Conservation (phyloP, 352 stramenopile species). For the Globisporangium paroecandrum region DNA sequence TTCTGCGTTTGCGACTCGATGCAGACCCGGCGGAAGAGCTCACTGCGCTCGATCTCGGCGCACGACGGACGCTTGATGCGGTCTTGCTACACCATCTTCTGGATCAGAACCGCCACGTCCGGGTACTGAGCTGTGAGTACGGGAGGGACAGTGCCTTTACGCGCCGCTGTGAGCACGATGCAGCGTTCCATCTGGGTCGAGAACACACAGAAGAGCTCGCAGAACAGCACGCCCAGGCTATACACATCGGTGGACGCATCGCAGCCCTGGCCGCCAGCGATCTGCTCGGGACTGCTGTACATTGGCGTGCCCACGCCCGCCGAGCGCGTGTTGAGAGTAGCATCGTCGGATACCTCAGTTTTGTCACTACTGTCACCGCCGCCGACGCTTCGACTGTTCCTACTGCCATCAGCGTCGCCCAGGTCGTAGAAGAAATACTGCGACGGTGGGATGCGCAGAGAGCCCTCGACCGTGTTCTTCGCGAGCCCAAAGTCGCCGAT, state of each 20-base stretch:
- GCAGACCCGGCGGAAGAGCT: constrained; percentile 7
- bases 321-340: constrained; percentile 48
- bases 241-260: constrained; percentile 64
- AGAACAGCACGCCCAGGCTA: constrained; percentile 70
- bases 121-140: constrained; percentile 34
- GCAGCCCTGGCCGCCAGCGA: constrained; percentile 31
- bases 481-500: constrained; percentile 83
- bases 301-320: constrained; percentile 63
- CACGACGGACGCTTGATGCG: constrained; percentile 38
- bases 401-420: constrained; percentile 24
- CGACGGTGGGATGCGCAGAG: constrained; percentile 47
- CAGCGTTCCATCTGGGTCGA: constrained; percentile 79
- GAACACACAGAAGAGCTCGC: constrained; percentile 73
- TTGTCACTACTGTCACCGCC: neutral
- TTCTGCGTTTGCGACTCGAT: constrained; percentile 10
- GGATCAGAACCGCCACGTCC: constrained; percentile 42
- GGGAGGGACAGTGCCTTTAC: constrained; percentile 36
- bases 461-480: constrained; percentile 63
- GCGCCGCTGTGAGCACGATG: constrained; percentile 43
- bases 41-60: constrained; percentile 38
- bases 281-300: constrained; percentile 78
- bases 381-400: constrained; percentile 1
- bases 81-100: constrained; percentile 50
- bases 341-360: neutral
- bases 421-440: constrained; percentile 42